These are phyloP conservation scores for Gnomoniopsis sp. DNA, from an alignment of 2,329 filamentous ascomycete genomes.

Conservation along the genomic window DNA sequence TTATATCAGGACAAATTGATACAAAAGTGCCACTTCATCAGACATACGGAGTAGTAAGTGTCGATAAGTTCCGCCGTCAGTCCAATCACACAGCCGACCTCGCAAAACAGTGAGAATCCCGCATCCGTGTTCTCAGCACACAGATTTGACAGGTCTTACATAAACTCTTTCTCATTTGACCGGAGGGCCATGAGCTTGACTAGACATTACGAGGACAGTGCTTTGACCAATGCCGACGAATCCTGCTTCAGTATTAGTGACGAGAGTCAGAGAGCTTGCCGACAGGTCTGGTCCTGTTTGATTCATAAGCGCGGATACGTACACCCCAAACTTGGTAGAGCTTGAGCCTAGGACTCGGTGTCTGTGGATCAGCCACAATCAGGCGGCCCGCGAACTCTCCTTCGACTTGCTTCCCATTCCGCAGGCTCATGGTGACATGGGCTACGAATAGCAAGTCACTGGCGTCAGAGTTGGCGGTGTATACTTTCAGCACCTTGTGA, in stretches of 20 bases:
- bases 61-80: too few relatives aligned
- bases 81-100: too few relatives aligned
- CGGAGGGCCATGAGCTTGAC: too few relatives aligned
- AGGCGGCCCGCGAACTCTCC: neutral
- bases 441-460: conserved; percentile 1
- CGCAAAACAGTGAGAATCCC: too few relatives aligned
- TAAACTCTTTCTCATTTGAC: too few relatives aligned
- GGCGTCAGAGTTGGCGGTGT: neutral
- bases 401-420: neutral
- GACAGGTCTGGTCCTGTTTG: too few relatives aligned
- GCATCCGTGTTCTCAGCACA: too few relatives aligned
- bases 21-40: too few relatives aligned
- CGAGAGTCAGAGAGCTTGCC: too few relatives aligned
- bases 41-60: too few relatives aligned
- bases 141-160: too few relatives aligned
- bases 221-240: neutral
- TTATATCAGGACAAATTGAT: too few relatives aligned
- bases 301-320: neutral
- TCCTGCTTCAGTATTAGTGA: neutral
- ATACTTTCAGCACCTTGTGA: neutral
- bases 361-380: neutral
- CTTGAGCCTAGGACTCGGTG: neutral
- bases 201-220: neutral
- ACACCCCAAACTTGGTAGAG: conserved; percentile 4
- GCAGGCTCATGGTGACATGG: neutral